Conservation (phyloP, 2,329 filamentous ascomycete genomes). For the Fusarium multiceps region DNA sequence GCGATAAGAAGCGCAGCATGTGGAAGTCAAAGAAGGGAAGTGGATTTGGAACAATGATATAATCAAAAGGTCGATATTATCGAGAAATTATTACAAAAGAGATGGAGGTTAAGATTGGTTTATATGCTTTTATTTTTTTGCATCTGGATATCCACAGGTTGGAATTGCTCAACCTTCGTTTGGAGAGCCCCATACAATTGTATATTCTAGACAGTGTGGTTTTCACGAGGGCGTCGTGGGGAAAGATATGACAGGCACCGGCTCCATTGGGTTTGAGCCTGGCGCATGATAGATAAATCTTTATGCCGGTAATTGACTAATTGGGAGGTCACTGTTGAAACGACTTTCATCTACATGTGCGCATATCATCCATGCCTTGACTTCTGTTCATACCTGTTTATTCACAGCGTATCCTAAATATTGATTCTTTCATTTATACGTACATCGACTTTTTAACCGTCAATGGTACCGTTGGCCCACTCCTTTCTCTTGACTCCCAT, state of each 20-base stretch:
- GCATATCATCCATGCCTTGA: conserved; percentile 3
- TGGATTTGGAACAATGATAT: conserved; percentile 62
- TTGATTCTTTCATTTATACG: conserved; percentile 13
- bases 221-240: conserved; percentile 46
- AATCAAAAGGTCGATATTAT: conserved; percentile 33
- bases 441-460: conserved; percentile 48
- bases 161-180: conserved; percentile 34
- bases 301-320: conserved; percentile 48
- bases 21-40: conserved; percentile 72
- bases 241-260: conserved; percentile 43
- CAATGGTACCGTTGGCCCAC: conserved; percentile 79
- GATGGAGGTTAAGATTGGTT: conserved; percentile 44
- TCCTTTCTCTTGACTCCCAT: conserved; percentile 87
- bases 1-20: conserved; percentile 73
- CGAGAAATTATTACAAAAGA: conserved; percentile 36
- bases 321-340: conserved; percentile 37
- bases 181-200: conserved; percentile 39
- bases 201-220: conserved; percentile 47
- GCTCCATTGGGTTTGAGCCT: conserved; percentile 40
- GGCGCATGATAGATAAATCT: conserved; percentile 49
- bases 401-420: conserved; percentile 3
- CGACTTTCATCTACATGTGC: conserved; percentile 5
- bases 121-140: conserved; percentile 44
- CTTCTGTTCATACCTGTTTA: not conserved
- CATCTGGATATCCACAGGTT: conserved; percentile 44